These are phyloP conservation scores for Candida corydali DNA, from an alignment of 805 yeast genomes.

Conservation along the genomic window DNA sequence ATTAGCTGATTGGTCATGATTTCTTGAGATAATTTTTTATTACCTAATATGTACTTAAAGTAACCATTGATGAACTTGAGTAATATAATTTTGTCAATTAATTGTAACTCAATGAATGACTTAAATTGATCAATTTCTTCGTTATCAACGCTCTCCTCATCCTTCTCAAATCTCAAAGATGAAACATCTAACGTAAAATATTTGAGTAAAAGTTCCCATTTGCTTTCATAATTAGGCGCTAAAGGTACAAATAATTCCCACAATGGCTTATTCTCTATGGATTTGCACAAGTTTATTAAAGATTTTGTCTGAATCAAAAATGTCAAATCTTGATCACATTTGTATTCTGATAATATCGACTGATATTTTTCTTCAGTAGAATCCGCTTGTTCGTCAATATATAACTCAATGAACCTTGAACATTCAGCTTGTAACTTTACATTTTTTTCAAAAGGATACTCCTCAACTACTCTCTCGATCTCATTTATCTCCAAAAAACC, in stretches of 20 bases:
- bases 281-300: conserved; percentile 4
- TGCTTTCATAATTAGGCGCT: conserved; percentile 23
- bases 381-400: conserved; percentile 32
- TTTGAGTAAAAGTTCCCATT: conserved; percentile 37
- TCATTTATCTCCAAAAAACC: conserved; percentile 67
- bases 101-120: conserved; percentile 22
- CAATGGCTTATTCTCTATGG: conserved; percentile 14
- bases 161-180: conserved; percentile 21
- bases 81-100: conserved; percentile 20
- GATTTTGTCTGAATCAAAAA: conserved; percentile 10
- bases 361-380: conserved; percentile 17
- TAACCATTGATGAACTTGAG: conserved; percentile 41
- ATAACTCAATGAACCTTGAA: conserved; percentile 48
- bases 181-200: conserved; percentile 45
- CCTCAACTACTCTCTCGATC: conserved; percentile 26
- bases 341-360: not conserved
- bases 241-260: conserved; percentile 29
- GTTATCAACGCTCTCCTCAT: conserved; percentile 4
- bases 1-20: conserved; percentile 15
- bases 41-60: conserved; percentile 23
- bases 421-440: conserved; percentile 41
- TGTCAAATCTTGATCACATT: conserved; percentile 1
- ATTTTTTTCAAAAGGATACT: conserved; percentile 6
- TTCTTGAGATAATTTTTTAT: conserved; percentile 17
- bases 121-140: conserved; percentile 22